phyloP scores from a whole-genome alignment of 495 filamentous ascomycete genomes.

The Tuber brumale region DNA sequence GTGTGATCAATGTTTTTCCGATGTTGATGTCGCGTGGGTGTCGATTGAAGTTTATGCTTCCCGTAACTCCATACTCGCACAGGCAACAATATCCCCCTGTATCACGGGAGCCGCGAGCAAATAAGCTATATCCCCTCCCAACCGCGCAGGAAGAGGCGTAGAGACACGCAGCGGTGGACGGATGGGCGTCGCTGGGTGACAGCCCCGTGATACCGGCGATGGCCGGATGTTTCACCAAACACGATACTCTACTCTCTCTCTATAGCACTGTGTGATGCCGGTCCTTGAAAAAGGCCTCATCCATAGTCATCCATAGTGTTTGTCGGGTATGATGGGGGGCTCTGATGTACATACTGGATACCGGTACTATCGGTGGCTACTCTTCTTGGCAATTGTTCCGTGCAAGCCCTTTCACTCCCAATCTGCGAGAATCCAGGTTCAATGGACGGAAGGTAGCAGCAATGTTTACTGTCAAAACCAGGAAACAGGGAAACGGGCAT shows the following conservation, averaged over 20 bases:
- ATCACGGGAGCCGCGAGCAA: background rate
- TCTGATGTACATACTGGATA: background rate
- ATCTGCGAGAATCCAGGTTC: background rate
- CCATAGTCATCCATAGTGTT: background rate
- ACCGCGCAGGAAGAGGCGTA: background rate
- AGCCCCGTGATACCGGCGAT: background rate
- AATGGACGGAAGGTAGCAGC: background rate
- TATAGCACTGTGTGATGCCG: background rate
- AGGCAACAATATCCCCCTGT: background rate
- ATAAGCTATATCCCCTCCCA: no score
- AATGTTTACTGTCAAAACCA: background rate
- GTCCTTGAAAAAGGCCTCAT: background rate
- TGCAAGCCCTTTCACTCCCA: background rate
- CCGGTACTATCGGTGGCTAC: background rate
- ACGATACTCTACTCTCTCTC: background rate
- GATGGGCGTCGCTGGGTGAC: background rate
- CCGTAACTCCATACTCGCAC: background rate
- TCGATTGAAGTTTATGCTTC: background rate
- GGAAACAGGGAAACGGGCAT: background rate
- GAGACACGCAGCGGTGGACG: background rate
- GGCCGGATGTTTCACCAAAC: background rate
- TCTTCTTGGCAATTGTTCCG: background rate
- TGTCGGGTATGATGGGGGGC: background rate
- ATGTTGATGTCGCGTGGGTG: background rate
- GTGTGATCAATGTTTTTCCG: background rate